Evolutionary conservation across 1,284 basidiomycete species (phyloP).

Genomic region (Cutaneotrichosporon spelunceum): DNA sequence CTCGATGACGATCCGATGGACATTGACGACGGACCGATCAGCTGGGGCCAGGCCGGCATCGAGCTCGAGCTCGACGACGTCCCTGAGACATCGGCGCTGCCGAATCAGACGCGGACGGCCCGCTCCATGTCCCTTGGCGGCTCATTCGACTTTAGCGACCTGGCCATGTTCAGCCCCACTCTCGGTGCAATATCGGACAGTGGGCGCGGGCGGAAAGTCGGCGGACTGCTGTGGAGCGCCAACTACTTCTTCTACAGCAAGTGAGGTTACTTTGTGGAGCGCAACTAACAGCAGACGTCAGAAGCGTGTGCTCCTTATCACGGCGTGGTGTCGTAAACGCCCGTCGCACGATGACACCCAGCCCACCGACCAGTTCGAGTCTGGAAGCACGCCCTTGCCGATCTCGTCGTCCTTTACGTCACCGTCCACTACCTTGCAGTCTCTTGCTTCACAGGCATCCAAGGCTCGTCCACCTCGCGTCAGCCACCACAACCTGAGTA

Average conservation of each 20-base stretch:
- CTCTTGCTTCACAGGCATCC: slow-evolving; percentile 11
- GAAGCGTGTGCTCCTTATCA: slow-evolving; percentile 90
- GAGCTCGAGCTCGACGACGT: slow-evolving; percentile 31
- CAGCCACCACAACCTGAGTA: slow-evolving; percentile 26
- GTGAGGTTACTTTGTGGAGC: slow-evolving; percentile 53
- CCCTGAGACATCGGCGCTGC: slow-evolving; percentile 14
- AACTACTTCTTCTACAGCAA: slow-evolving; percentile 97
- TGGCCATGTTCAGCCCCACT: slow-evolving; percentile 21
- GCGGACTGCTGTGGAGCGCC: slow-evolving; percentile 91
- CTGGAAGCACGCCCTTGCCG: slow-evolving; percentile 32
- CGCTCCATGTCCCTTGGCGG: slow-evolving; percentile 13
- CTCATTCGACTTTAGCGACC: slow-evolving; percentile 46
- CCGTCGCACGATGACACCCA: slow-evolving; percentile 19
- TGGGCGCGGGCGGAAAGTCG: slow-evolving; percentile 56
- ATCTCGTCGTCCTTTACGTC: slow-evolving; percentile 36
- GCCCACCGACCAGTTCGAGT: slow-evolving; percentile 21
- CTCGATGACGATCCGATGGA: slow-evolving; percentile 36
- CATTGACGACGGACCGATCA: slow-evolving; percentile 36
- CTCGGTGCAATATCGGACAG: slow-evolving; percentile 38
- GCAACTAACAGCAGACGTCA: slow-evolving; percentile 48
- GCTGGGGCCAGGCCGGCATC: slow-evolving; percentile 38
- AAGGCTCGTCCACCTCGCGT: slow-evolving; percentile 17
- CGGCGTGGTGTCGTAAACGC: slow-evolving; percentile 80
- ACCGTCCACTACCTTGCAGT: slow-evolving; percentile 22
- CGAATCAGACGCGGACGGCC: slow-evolving; percentile 5